Evolutionary conservation across 1,284 basidiomycete species (phyloP).

Genomic region (Boletus albobrunnescens): DNA sequence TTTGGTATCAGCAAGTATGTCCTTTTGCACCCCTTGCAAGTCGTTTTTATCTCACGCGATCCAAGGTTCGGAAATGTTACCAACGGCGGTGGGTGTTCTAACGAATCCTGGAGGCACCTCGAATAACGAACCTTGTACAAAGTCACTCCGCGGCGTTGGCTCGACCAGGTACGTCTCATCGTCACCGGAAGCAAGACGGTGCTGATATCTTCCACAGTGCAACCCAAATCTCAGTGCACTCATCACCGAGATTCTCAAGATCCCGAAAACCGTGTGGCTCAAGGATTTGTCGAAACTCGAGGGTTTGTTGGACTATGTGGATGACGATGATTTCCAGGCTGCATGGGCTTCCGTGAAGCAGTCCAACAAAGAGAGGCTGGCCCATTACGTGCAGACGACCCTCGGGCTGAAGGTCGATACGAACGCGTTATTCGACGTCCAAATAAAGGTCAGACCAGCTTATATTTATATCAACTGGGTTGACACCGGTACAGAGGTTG

Average conservation of each 20-base stretch:
- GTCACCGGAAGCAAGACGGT: background rate
- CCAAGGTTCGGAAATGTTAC: constrained; percentile 75
- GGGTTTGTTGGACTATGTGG: constrained; percentile 60
- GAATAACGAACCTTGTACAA: constrained; percentile 1
- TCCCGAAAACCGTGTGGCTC: constrained; percentile 75
- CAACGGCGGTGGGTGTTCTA: constrained; percentile 67
- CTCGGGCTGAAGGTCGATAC: constrained; percentile 76
- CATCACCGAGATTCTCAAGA: constrained; percentile 75
- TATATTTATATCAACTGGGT: background rate
- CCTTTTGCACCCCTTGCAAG: background rate
- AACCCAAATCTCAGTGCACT: constrained; percentile 82
- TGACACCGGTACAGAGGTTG: constrained; percentile 48
- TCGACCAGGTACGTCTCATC: constrained; percentile 57
- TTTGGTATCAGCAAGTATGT: constrained; percentile 72
- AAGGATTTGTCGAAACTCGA: constrained; percentile 74
- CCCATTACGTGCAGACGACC: constrained; percentile 70
- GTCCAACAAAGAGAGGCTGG: constrained; percentile 81
- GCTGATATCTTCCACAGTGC: constrained; percentile 47
- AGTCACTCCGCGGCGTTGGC: constrained; percentile 86
- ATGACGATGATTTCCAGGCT: constrained; percentile 69
- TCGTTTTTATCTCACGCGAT: constrained; percentile 14
- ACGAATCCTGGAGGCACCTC: constrained; percentile 12
- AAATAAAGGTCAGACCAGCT: constrained; percentile 67
- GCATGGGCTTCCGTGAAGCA: constrained; percentile 84
- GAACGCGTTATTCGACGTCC: constrained; percentile 85